Base-by-base conservation (phyloP, 129 eudicot species). In the Artemisia argyi region DNA sequence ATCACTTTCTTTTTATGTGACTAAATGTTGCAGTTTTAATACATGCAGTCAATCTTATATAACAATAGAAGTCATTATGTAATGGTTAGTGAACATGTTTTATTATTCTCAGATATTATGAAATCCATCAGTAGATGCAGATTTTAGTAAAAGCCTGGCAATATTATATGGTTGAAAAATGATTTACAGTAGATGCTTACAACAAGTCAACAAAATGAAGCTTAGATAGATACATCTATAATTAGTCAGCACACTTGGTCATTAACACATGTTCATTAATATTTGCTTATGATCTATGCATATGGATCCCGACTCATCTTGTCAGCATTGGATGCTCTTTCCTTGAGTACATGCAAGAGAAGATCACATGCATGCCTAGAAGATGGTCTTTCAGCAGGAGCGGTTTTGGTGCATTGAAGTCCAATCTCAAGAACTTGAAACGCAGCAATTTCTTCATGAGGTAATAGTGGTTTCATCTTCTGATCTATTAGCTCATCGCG, bases 321-420 rank as follows among this genome's bases (percentile, higher is more conserved):
- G 62, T 80, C 85, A 8, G 74, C 66, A 15, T 72, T 79, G 52
- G 77, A 60, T 62, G 62, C 67, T 76, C 83, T 74, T 24, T 88
- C 95, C 32, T 83, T 89, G 17, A 78, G 39, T 6, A 84, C 84
- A 79, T 79, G 97, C 61, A 80, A 77, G 44, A 94, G 81, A 47
- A 71, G 85, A 77, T 87, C 93, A 51, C 93, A 82, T 0, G 59
- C 90, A 70, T 88, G 85, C 52, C 98, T 85, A 0, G 98, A 86
- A 11, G 93, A 70, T n/a, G 98, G 97, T 80, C 98, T 85, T 53
- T 90, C 98, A 1, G 77, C 77, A 5, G 97, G 98, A 61, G 83
- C 85, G 17, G 97, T 84, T 83, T 90, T 94, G 49, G 98, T 94
- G 85, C 98, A 94, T 42, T 82, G 83, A 64, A 88, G 72, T 24